Evolutionary conservation across 1,284 basidiomycete species (phyloP).

Genomic region (Ceratobasidium sp.): DNA sequence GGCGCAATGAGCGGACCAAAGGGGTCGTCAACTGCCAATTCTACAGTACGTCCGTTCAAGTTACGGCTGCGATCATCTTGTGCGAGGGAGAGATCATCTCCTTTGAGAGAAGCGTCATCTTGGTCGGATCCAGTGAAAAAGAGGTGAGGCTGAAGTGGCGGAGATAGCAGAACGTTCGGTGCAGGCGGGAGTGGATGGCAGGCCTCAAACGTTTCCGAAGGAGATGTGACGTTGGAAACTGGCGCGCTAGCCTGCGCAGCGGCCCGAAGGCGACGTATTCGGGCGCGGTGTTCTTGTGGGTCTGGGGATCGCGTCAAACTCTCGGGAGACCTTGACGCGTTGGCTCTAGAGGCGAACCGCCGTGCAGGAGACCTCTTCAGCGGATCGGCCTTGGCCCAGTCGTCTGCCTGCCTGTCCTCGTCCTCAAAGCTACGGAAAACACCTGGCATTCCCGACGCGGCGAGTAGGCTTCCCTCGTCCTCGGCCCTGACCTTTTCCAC

Average conservation of each 20-base stretch:
- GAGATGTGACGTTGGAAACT: not conserved
- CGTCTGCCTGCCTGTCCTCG: not conserved
- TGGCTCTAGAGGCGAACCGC: not conserved
- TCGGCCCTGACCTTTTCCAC: not conserved
- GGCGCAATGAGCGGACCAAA: constrained; percentile 1
- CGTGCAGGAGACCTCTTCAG: constrained; percentile 5
- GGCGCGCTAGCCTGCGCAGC: not conserved
- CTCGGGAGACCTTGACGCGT: not conserved
- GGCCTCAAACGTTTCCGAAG: not conserved
- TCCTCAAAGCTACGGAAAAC: not conserved
- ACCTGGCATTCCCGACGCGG: not conserved
- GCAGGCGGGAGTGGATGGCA: constrained; percentile 7
- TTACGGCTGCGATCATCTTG: not conserved
- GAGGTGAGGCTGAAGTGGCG: constrained; percentile 32
- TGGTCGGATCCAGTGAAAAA: constrained; percentile 11
- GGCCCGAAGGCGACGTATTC: constrained; percentile 24
- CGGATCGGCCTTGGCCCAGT: constrained; percentile 1
- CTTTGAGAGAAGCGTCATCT: not conserved
- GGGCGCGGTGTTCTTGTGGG: constrained; percentile 19
- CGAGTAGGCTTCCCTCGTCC: not conserved
- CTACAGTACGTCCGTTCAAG: not conserved
- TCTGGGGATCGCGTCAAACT: not conserved
- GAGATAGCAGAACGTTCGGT: constrained; percentile 4
- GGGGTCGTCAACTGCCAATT: not conserved
- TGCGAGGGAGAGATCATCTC: not conserved